These are phyloP conservation scores for Gymnopilus dilepis DNA, from an alignment of 768 basidiomycete genomes.

Conservation along the genomic window DNA sequence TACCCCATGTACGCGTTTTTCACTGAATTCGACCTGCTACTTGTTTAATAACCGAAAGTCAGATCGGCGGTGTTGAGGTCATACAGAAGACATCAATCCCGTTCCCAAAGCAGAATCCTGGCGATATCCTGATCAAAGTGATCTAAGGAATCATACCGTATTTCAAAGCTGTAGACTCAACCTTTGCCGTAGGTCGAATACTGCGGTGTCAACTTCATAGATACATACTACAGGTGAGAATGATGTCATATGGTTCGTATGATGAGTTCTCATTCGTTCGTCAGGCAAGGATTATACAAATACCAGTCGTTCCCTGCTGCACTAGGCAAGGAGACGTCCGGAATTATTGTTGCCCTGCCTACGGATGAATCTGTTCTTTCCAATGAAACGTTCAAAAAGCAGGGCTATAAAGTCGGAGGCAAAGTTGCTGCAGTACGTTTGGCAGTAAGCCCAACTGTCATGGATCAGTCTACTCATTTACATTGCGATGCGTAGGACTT, in stretches of 20 bases:
- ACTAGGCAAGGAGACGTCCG: constrained; percentile 81
- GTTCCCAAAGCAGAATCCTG: constrained; percentile 65
- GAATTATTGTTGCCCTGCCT: constrained; percentile 77
- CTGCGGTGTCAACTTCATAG: constrained; percentile 86
- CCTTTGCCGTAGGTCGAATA: constrained; percentile 62
- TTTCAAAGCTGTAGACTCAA: neutral
- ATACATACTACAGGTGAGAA: constrained; percentile 75
- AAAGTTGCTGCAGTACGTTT: constrained; percentile 70
- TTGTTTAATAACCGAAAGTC: neutral
- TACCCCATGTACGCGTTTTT: constrained; percentile 49
- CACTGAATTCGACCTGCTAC: neutral
- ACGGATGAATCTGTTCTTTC: constrained; percentile 64
- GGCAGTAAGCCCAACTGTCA: constrained; percentile 48
- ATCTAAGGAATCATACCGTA: neutral
- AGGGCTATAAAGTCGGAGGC: constrained; percentile 69
- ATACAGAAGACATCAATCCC: constrained; percentile 70
- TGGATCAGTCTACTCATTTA: neutral
- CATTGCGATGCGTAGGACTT: constrained; percentile 39
- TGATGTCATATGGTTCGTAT: constrained; percentile 9
- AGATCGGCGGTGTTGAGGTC: constrained; percentile 79
- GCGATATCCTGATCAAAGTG: constrained; percentile 61
- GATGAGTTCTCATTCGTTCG: neutral
- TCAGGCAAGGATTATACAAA: constrained; percentile 69
- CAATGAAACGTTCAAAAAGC: constrained; percentile 65
- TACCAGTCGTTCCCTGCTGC: constrained; percentile 61